Evolutionary conservation across 202 grass and related monocot genomes (phyloP), one percentile per base, ranked within the genome.

Genomic region (Dendrocalamus latiflorus): DNA sequence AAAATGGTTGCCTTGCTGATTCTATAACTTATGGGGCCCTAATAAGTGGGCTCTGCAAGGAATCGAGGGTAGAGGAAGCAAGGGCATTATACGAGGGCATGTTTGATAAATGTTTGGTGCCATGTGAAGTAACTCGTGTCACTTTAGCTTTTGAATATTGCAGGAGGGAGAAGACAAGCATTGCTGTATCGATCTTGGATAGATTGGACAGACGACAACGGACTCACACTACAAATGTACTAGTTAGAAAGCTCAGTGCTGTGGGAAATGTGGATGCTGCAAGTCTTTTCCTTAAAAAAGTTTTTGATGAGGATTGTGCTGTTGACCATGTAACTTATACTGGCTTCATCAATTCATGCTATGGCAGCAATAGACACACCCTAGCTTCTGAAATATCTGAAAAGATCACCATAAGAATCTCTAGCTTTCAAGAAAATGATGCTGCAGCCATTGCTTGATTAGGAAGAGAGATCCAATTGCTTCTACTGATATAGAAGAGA

Each of bases 311-410:
- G 78, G 77, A 88, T 91, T 90, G 69, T 37, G 49, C 64, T 88
- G 49, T 93, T 81, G 93, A 95, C 47, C 79, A 72, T 83, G 65
- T 88, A 83, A 91, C 85, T 75, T 90, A 85, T 73, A 69, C 71
- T 72, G 78, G 82, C 49, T 95, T 95, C 56, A 72, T 90, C 68
- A 87, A 87, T 91, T 90, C 89, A 78, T 93, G 95, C 82, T 83
- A 90, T 68, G 56, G 73, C 58, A 91, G 81, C 45, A 88, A 91
- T 82, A 93, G 83, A 85, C 79, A 86, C 38, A 59, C 91, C n/a
- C 83, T 86, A 77, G 93, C 93, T 87, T 95, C 95, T 49, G 87
- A 93, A 72, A 59, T 95, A 79, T 93, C 79, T 66, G 90, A 93
- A 49, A 98, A 85, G 47, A 70, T 95, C 70, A 87, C 76, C 5